Evolutionary conservation across 2,329 filamentous ascomycete genomes (phyloP).

Genomic region (Fusarium tricinctum): DNA sequence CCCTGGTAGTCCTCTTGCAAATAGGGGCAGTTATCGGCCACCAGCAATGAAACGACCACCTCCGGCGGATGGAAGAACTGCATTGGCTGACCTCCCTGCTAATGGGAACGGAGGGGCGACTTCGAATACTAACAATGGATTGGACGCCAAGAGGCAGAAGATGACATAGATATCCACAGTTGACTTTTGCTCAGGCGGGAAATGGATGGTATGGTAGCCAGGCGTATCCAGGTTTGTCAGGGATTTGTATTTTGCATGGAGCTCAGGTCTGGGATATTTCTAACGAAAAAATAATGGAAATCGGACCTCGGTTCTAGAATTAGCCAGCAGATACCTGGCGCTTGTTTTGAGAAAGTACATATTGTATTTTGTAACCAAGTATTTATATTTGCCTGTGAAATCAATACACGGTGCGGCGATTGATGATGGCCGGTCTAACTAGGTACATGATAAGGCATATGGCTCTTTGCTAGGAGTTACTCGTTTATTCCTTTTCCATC

Average conservation of each 20-base stretch:
- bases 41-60: constrained; percentile 70
- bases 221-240: constrained; percentile 35
- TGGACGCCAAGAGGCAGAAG: constrained; percentile 68
- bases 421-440: background rate
- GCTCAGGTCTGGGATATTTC: constrained; percentile 42
- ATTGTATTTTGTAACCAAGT: background rate
- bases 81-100: constrained; percentile 65
- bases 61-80: constrained; percentile 57
- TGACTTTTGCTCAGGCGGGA: constrained; percentile 4
- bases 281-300: constrained; percentile 22
- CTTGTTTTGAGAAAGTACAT: constrained; percentile 17
- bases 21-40: constrained; percentile 70
- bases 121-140: constrained; percentile 44
- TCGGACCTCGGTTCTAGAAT: constrained; percentile 13
- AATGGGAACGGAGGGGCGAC: constrained; percentile 55
- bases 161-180: constrained; percentile 50
- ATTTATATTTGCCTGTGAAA: background rate
- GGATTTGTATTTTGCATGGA: constrained; percentile 34
- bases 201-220: constrained; percentile 21
- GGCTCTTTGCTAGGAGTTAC: background rate
- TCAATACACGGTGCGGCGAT: background rate
- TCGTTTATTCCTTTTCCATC: constrained; percentile 2
- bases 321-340: constrained; percentile 4
- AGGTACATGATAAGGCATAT: background rate
- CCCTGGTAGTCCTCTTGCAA: constrained; percentile 69